These are phyloP conservation scores for Clitoria ternatea DNA, from an alignment of 306 rosid species.

Conservation along the genomic window DNA sequence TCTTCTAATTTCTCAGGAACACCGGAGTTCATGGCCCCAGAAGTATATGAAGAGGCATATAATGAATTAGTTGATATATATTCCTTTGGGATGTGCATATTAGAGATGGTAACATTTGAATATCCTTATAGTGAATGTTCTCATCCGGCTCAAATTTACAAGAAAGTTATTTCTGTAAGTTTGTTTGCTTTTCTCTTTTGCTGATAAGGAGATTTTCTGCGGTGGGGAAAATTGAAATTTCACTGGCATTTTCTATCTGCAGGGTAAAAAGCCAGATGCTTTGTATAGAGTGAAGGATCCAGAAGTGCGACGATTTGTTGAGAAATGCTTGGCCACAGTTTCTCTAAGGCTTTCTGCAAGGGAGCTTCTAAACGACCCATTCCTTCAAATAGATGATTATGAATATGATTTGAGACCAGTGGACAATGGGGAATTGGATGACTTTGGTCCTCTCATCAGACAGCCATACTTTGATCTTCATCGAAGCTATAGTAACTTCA, in stretches of 20 bases:
- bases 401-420: slow-evolving; percentile 49
- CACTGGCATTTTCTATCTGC: slow-evolving; percentile 30
- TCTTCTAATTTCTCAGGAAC: slow-evolving; percentile 54
- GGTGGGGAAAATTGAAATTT: slow-evolving; percentile 26
- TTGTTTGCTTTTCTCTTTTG: slow-evolving; percentile 8
- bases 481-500: slow-evolving; percentile 40
- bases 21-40: slow-evolving; percentile 99
- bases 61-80: slow-evolving; percentile 94
- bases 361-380: slow-evolving; percentile 82
- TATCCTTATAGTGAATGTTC: slow-evolving; percentile 94
- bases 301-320: slow-evolving; percentile 75
- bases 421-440: slow-evolving; percentile 42
- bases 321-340: slow-evolving; percentile 90
- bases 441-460: slow-evolving; percentile 37
- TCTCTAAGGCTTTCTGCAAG: slow-evolving; percentile 76
- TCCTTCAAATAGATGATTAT: slow-evolving; percentile 60
- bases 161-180: slow-evolving; percentile 93
- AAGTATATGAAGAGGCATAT: slow-evolving; percentile 91
- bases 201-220: neutral
- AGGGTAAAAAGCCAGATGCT: slow-evolving; percentile 92
- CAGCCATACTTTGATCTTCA: slow-evolving; percentile 55
- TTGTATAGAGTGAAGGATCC: slow-evolving; percentile 88
- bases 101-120: slow-evolving; percentile 96
- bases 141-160: slow-evolving; percentile 96
- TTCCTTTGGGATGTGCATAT: slow-evolving; percentile 98